These are phyloP conservation scores for Chlorella variabilis DNA, from an alignment of 163 green algal genomes.

Conservation along the genomic window DNA sequence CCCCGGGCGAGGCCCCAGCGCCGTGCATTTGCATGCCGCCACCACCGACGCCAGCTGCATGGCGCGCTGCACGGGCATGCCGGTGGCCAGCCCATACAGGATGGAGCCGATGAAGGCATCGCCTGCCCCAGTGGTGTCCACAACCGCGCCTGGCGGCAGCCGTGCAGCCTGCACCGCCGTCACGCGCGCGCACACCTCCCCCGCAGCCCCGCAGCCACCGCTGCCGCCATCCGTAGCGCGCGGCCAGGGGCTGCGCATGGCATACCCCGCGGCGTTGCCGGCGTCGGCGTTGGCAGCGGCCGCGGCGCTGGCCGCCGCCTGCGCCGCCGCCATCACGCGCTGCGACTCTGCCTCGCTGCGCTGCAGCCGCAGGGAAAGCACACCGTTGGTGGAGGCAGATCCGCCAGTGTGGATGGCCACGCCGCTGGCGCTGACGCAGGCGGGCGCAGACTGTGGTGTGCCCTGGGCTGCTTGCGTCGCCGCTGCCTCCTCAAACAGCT, in stretches of 20 bases:
- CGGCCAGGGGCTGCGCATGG: constrained; percentile 21
- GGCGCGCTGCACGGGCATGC: constrained; percentile 53
- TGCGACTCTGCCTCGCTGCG: constrained; percentile 20
- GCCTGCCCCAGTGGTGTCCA: constrained; percentile 90
- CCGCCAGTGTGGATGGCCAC: constrained; percentile 36
- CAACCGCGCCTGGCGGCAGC: constrained; percentile 65
- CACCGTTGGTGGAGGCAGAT: constrained; percentile 28
- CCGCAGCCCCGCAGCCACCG: background rate
- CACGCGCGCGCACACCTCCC: constrained; percentile 28
- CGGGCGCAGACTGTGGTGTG: background rate
- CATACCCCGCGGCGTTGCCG: constrained; percentile 49
- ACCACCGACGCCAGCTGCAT: constrained; percentile 78
- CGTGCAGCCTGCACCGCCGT: constrained; percentile 55
- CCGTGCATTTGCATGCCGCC: constrained; percentile 86
- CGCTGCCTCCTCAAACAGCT: constrained; percentile 36
- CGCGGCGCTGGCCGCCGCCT: constrained; percentile 47
- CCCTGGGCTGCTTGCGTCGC: background rate
- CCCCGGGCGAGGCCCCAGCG: constrained; percentile 76
- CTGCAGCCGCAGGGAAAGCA: constrained; percentile 30
- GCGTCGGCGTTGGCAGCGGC: constrained; percentile 74
- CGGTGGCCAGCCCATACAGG: constrained; percentile 74
- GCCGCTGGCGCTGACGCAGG: constrained; percentile 41
- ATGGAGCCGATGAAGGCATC: constrained; percentile 89
- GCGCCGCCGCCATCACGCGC: constrained; percentile 46
- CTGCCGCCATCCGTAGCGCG: background rate